phyloP scores from a whole-genome alignment of 768 basidiomycete genomes.

The Polyporus arcularius region DNA sequence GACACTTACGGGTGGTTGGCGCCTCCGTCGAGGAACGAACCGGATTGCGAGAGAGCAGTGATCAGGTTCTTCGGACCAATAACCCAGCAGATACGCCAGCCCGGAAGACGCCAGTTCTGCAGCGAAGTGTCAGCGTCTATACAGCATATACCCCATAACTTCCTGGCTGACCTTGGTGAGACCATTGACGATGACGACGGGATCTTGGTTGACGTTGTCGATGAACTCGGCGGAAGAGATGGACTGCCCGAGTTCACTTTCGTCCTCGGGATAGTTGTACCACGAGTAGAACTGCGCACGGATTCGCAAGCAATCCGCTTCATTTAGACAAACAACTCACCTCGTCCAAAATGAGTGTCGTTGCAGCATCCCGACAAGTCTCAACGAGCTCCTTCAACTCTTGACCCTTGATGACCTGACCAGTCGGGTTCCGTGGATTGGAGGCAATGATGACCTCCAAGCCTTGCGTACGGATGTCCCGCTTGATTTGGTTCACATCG shows the following conservation, averaged over 20 bases:
- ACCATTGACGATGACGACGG: constrained; percentile 86
- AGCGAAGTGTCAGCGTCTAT: constrained; percentile 25
- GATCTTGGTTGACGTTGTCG: constrained; percentile 86
- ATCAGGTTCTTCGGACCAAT: constrained; percentile 87
- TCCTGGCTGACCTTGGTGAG: constrained; percentile 70
- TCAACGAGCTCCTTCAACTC: constrained; percentile 81
- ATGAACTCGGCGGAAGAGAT: constrained; percentile 83
- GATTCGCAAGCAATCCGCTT: background rate
- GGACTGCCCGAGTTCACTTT: constrained; percentile 72
- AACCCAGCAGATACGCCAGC: constrained; percentile 95
- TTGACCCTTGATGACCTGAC: constrained; percentile 82
- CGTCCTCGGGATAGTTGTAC: constrained; percentile 88
- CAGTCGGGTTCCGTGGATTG: constrained; percentile 96
- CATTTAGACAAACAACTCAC: constrained; percentile 36
- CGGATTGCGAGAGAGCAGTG: constrained; percentile 89
- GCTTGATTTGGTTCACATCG: constrained; percentile 74
- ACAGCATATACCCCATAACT: background rate
- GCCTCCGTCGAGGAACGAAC: constrained; percentile 93
- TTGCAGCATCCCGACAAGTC: constrained; percentile 65
- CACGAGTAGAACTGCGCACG: constrained; percentile 83
- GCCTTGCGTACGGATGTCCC: constrained; percentile 82
- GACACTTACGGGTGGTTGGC: constrained; percentile 83
- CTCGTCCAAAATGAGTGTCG: constrained; percentile 85
- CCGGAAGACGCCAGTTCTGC: constrained; percentile 93
- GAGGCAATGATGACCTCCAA: constrained; percentile 84